Evolutionary conservation across 2,329 filamentous ascomycete genomes (phyloP).

Genomic region (Fusarium domesticum): DNA sequence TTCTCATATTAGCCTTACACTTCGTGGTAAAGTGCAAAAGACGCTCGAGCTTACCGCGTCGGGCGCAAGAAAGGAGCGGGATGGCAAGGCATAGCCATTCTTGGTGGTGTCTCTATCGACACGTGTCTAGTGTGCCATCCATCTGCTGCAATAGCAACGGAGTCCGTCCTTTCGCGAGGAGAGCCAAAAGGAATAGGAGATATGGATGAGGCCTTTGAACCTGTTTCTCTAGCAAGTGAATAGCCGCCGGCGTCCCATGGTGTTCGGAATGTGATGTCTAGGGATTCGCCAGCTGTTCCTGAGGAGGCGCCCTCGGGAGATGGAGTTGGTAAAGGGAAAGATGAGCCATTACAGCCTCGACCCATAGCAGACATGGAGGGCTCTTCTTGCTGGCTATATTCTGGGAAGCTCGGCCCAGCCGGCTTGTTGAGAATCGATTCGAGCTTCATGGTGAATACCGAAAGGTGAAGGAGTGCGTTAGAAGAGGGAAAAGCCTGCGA

Average conservation of each 20-base stretch:
- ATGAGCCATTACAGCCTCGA: conserved; percentile 8
- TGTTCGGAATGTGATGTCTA: conserved; percentile 35
- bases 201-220: conserved; percentile 34
- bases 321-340: conserved; percentile 33
- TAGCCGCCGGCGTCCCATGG: conserved; percentile 53
- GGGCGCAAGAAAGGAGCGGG: conserved; percentile 22
- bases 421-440: conserved; percentile 25
- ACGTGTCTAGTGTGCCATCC: conserved; percentile 30
- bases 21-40: neutral
- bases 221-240: conserved; percentile 42
- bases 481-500: conserved; percentile 1
- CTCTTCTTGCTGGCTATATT: conserved; percentile 8
- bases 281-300: conserved; percentile 21
- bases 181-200: conserved; percentile 23
- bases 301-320: conserved; percentile 32
- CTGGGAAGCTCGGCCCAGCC: conserved; percentile 14
- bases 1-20: conserved; percentile 11
- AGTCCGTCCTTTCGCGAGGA: conserved; percentile 23
- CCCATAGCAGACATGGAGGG: conserved; percentile 5
- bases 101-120: conserved; percentile 32
- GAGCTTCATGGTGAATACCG: conserved; percentile 19
- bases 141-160: conserved; percentile 9
- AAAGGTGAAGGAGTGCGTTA: conserved; percentile 5
- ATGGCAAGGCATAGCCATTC: conserved; percentile 8
- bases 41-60: conserved; percentile 23